Evolutionary conservation across 2,329 filamentous ascomycete species (phyloP).

Genomic region (Penicillium brevicompactum): DNA sequence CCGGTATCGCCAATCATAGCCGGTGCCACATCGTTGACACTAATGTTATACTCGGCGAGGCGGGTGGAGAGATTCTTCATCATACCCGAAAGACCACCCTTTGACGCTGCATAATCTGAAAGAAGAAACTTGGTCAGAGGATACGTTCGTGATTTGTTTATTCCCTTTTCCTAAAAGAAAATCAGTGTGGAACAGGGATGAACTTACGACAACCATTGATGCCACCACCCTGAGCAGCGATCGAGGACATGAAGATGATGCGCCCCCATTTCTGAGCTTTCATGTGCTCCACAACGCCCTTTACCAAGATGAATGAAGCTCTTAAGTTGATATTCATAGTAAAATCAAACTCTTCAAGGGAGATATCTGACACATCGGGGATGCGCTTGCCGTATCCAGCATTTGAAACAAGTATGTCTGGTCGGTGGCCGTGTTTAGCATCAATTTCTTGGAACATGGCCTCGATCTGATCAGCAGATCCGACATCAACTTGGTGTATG

Average conservation of each 20-base stretch:
- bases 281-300: constrained; percentile 64
- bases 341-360: constrained; percentile 65
- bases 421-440: constrained; percentile 54
- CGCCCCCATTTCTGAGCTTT: constrained; percentile 62
- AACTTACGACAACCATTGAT: constrained; percentile 61
- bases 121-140: neutral
- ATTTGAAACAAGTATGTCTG: constrained; percentile 68
- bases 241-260: constrained; percentile 65
- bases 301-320: constrained; percentile 63
- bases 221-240: constrained; percentile 64
- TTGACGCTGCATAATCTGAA: constrained; percentile 57
- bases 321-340: constrained; percentile 64
- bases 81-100: constrained; percentile 64
- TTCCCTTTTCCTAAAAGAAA: neutral
- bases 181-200: neutral
- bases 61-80: constrained; percentile 65
- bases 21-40: constrained; percentile 68
- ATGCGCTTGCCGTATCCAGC: constrained; percentile 68
- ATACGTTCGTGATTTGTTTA: neutral
- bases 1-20: constrained; percentile 68
- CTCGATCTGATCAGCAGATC: constrained; percentile 55
- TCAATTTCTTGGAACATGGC: constrained; percentile 59
- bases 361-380: constrained; percentile 58
- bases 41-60: constrained; percentile 62
- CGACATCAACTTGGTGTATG: constrained; percentile 61